Percentiles rank a stretch among this genome's conserved stretches.
Conservation (phyloP, 2,329 filamentous ascomycete species). For the Colletotrichum sp. region DNA sequence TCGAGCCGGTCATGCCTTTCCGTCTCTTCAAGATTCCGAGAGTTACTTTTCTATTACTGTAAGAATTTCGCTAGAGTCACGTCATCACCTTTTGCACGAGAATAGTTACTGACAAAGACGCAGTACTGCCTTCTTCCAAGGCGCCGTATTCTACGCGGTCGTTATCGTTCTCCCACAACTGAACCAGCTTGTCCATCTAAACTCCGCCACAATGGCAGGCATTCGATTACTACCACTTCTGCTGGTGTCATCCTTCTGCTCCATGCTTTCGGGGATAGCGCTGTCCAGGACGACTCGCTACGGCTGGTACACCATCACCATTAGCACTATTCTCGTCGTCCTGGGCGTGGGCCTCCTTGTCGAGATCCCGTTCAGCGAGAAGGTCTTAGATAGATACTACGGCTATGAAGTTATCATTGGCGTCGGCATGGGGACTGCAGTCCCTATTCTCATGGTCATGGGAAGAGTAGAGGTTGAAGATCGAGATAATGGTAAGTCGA, state of each 20-base stretch:
- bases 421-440: background rate
- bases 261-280: background rate
- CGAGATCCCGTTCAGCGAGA: background rate
- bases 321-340: background rate
- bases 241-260: background rate
- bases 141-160: background rate
- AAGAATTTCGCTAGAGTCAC: too few relatives aligned
- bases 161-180: background rate
- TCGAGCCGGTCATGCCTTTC: background rate
- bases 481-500: background rate
- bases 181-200: background rate
- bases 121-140: background rate
- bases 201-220: background rate
- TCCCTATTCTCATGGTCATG: background rate
- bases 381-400: background rate
- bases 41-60: background rate
- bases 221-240: background rate
- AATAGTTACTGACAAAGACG: background rate
- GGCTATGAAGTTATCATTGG: background rate
- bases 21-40: background rate
- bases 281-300: background rate
- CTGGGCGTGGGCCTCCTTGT: background rate
- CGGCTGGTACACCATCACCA: background rate
- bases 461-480: background rate
- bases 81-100: too few relatives aligned